Conservation (phyloP, 2,329 filamentous ascomycete species). For the Dactylella cylindrospora region DNA sequence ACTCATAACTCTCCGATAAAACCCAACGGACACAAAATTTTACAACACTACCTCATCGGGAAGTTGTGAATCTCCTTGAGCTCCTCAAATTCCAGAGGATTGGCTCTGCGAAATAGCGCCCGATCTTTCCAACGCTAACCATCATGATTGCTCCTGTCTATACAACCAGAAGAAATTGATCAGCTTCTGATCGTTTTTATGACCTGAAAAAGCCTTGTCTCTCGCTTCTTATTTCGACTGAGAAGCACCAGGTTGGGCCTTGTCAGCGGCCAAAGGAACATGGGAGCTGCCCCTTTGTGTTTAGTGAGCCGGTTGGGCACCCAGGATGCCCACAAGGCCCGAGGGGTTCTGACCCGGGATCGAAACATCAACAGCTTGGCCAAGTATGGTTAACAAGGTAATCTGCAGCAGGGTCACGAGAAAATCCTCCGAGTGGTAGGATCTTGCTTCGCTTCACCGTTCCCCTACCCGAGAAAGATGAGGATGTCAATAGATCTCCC, state of each 20-base stretch:
- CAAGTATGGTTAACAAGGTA: slow-evolving; percentile 44
- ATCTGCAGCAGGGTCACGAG: slow-evolving; percentile 43
- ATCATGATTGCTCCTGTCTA: too few species aligned
- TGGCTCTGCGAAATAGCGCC: slow-evolving; percentile 29
- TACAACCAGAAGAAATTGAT: too few species aligned
- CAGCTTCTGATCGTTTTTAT: too few species aligned
- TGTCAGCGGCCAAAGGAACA: slow-evolving; percentile 18
- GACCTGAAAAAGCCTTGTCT: too few species aligned
- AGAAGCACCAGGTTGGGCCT: slow-evolving; percentile 19
- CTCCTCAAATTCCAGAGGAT: slow-evolving; percentile 36
- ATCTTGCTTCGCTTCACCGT: slow-evolving; percentile 44
- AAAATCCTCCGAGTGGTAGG: slow-evolving; percentile 45
- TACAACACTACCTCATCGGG: slow-evolving; percentile 44
- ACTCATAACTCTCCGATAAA: slow-evolving; percentile 42
- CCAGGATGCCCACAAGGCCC: slow-evolving; percentile 44
- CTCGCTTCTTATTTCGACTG: slow-evolving; percentile 16
- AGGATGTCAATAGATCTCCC: slow-evolving; percentile 43
- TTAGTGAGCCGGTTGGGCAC: slow-evolving; percentile 40
- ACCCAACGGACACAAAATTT: slow-evolving; percentile 44
- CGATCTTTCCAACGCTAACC: too few species aligned
- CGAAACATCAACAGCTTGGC: slow-evolving; percentile 44
- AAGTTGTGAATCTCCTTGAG: slow-evolving; percentile 31
- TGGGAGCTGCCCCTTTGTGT: slow-evolving; percentile 39
- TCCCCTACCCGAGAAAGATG: slow-evolving; percentile 43
- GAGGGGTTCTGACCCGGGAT: slow-evolving; percentile 43